Evolutionary conservation across 169 alveolate species (phyloP).

Genomic region (Eimeria praecox): DNA sequence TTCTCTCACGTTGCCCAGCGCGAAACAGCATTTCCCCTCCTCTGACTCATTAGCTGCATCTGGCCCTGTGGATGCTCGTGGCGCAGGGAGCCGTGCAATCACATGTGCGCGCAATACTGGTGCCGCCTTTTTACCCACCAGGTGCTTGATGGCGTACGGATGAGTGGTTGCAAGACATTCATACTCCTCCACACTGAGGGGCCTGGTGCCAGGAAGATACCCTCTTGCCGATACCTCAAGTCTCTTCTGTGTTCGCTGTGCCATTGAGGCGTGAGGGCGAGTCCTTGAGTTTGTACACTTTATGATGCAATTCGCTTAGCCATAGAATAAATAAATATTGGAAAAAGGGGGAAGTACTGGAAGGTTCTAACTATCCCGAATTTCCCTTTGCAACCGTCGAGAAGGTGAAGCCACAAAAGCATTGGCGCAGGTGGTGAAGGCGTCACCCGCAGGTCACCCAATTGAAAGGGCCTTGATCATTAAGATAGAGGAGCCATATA

Average conservation of each 20-base stretch:
- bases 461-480: neutral
- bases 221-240: neutral
- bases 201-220: slow-evolving; percentile 55
- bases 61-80: neutral
- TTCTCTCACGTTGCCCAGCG: neutral
- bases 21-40: neutral
- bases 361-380: neutral
- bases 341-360: neutral
- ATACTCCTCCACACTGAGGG: slow-evolving; percentile 60
- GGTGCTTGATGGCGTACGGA: slow-evolving; percentile 53
- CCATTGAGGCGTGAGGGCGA: slow-evolving; percentile 35
- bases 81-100: neutral
- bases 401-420: slow-evolving; percentile 20
- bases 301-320: neutral
- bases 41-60: neutral
- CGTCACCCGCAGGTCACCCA: slow-evolving; percentile 38
- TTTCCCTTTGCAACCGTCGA: neutral
- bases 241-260: neutral
- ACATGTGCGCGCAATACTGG: neutral
- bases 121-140: slow-evolving; percentile 1
- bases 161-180: slow-evolving; percentile 69
- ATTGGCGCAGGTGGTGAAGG: neutral
- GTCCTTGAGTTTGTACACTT: neutral
- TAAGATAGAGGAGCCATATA: neutral
- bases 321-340: neutral